Base-by-base conservation (phyloP, 805 yeast species). In the Schwanniomyces sp. region DNA sequence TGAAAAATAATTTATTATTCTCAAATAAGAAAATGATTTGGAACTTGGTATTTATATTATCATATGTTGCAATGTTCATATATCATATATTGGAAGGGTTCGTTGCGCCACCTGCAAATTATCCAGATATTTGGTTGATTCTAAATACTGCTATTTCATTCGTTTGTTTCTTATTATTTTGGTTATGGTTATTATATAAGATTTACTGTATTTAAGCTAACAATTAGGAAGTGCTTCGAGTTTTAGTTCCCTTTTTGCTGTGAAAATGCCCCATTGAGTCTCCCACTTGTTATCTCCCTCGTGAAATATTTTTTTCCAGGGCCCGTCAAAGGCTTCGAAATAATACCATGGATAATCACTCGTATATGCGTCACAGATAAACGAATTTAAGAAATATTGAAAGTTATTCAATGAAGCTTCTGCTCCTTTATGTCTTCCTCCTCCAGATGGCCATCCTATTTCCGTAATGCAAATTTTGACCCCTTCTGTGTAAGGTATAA, bases 71-170 rank as follows among this genome's bases (percentile, higher is more conserved):
- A 0, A 79, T 85, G 57, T 58, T 70, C 1, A 62, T 57, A 0
- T 67, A 85, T 26, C 91, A 86, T 53, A 42, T 75, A 0, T 62
- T 80, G 7, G 96, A 91, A 47, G 57, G 64, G 32, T 55, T 65
- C 18, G 48, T 76, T 8, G 55, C 52, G 0, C 84, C 95, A 1
- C 89, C 92, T 1, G 51, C 62, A 1, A 61, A 66, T 34, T 85
- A 82, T 52, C 97, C 97, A 1, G 97, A 94, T 63, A 55, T 94
- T 5, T 89, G 94, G 91, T 88, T 88, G 0, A 75, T 92, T 21
- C 78, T 82, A 3, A 94, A 94, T 59, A 82, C 86, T 37, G 58
- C 84, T 0, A 58, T 91, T 3, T 86, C 94, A 0, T 91, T 89
- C 60, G 86, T 79, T 0, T 88, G 91, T 49, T 92, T 91, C 57